These are phyloP conservation scores for Graphium sp. DNA, from an alignment of 2,329 filamentous ascomycete species.

Conservation along the genomic window DNA sequence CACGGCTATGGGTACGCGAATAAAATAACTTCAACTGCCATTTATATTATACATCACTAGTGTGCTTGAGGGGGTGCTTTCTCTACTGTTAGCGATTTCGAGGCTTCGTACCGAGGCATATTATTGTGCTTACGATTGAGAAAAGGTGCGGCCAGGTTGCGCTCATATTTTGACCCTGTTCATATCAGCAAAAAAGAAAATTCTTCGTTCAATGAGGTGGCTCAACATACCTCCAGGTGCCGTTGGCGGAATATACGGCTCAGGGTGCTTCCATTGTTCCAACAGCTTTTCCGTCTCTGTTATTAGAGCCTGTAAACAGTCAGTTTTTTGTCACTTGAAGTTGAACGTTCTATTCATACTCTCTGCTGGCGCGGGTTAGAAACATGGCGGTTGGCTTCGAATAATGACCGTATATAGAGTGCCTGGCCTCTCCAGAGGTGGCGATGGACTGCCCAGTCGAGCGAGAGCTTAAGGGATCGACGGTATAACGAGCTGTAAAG, in stretches of 20 bases:
- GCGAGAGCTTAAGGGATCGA: conserved; percentile 77
- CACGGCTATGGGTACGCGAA: conserved; percentile 51
- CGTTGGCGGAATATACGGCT: conserved; percentile 77
- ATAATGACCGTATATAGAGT: conserved; percentile 84
- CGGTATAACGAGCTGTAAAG: conserved; percentile 61
- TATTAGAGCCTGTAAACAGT: conserved; percentile 49
- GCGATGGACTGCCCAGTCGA: conserved; percentile 91
- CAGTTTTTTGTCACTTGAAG: background rate
- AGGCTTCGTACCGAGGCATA: background rate
- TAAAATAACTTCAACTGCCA: no score
- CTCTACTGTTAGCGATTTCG: background rate
- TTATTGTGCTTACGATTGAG: conserved; percentile 53
- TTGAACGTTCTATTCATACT: conserved; percentile 31
- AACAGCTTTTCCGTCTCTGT: conserved; percentile 78
- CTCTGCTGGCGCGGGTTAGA: conserved; percentile 73
- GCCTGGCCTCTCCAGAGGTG: conserved; percentile 92
- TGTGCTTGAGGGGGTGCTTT: conserved; percentile 1
- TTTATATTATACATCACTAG: background rate
- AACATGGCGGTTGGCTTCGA: conserved; percentile 81
- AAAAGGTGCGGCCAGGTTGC: conserved; percentile 69
- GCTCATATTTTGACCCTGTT: conserved; percentile 92
- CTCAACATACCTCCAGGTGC: conserved; percentile 67
- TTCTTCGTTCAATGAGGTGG: background rate
- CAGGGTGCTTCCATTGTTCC: conserved; percentile 93
- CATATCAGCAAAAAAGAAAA: conserved; percentile 6